Conservation (phyloP, 164 flowering plant species). For the Paratinospora sagittata region DNA sequence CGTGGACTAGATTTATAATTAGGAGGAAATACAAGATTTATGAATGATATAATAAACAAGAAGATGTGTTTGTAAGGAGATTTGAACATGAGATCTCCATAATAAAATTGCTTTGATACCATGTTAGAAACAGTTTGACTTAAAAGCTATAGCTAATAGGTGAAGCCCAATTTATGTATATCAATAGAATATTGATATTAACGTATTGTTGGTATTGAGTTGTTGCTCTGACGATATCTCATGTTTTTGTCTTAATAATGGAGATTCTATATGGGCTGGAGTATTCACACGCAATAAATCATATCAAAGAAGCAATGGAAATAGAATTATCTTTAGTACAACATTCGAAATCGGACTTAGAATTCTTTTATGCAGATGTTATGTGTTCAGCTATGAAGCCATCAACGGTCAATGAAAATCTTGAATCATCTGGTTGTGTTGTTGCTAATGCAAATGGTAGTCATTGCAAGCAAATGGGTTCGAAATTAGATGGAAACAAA, state of each 20-base stretch:
- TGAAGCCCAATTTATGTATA: too few species aligned
- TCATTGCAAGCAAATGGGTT: constrained; percentile 5
- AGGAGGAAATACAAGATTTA: too few species aligned
- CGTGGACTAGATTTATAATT: too few species aligned
- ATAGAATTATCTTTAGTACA: constrained; percentile 20
- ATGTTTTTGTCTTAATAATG: background rate
- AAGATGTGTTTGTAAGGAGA: too few species aligned
- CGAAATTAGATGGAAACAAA: constrained; percentile 16
- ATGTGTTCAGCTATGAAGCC: constrained; percentile 43
- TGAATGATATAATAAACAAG: too few species aligned
- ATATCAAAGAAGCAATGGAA: constrained; percentile 36
- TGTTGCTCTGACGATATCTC: background rate
- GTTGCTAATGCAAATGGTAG: constrained; percentile 22
- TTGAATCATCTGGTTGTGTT: constrained; percentile 14
- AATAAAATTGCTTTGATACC: too few species aligned
- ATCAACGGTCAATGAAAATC: constrained; percentile 20
- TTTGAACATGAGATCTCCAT: too few species aligned
- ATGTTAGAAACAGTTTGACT: too few species aligned
- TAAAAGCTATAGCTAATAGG: too few species aligned
- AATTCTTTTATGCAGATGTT: constrained; percentile 49
- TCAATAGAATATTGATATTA: too few species aligned
- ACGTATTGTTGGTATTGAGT: too few species aligned
- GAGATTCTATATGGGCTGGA: constrained; percentile 89
- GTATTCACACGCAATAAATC: constrained; percentile 60
- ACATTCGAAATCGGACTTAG: constrained; percentile 17